Percentiles rank a stretch among this genome's conserved stretches.
Evolutionary conservation across 176 grass and related monocot genomes (phyloP).

Genomic region (Ananas comosus): DNA sequence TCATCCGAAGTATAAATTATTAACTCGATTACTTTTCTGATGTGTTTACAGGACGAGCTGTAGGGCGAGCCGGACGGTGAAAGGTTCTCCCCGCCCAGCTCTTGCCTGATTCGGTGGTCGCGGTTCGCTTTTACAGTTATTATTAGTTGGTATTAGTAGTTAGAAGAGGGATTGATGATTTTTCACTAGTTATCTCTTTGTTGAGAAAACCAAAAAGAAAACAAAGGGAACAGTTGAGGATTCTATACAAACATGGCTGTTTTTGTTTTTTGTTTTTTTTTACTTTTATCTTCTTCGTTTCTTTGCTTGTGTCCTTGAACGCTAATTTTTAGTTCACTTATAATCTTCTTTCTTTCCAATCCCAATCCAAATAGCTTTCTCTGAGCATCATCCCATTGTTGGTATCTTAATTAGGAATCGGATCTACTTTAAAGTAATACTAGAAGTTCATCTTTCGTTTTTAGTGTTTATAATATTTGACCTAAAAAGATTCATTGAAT

Average conservation of each 20-base stretch:
- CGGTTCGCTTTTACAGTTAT: neutral
- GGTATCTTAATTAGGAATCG: no score
- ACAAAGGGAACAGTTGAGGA: neutral
- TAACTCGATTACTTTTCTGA: neutral
- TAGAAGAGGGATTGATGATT: neutral
- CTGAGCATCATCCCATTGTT: no score
- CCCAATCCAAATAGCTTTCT: no score
- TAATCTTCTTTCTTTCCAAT: neutral
- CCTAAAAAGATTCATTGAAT: no score
- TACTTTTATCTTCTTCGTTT: neutral
- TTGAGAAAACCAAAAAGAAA: neutral
- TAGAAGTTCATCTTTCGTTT: no score
- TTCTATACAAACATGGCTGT: constrained; percentile 1
- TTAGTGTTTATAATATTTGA: no score
- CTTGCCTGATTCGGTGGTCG: neutral
- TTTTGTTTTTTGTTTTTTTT: neutral
- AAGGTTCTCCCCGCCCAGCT: no score
- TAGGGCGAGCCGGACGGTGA: neutral
- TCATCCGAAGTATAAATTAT: neutral
- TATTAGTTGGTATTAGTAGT: neutral
- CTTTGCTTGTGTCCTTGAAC: neutral
- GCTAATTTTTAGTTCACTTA: neutral
- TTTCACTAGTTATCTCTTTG: neutral
- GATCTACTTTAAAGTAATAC: no score
- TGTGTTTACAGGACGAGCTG: constrained; percentile 20